These are phyloP conservation scores for Colletotrichum plurivorum DNA, from an alignment of 2,329 filamentous ascomycete species.

Conservation along the genomic window DNA sequence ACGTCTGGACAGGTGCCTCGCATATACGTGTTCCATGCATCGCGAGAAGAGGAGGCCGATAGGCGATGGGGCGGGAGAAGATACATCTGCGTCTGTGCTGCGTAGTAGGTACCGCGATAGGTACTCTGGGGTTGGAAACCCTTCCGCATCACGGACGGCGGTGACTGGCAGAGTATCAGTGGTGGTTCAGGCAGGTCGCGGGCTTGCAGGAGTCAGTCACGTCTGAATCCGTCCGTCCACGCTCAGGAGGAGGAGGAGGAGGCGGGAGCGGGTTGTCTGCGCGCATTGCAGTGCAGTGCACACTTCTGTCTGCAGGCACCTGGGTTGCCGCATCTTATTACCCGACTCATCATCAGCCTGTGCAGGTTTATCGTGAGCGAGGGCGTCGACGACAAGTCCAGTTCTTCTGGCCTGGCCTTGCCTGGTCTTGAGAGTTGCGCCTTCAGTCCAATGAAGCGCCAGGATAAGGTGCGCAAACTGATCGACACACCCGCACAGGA, in stretches of 20 bases:
- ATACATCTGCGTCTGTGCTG: constrained; percentile 19
- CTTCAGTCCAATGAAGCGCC: constrained; percentile 25
- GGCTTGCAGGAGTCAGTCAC: constrained; percentile 2
- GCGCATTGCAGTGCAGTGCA: not conserved
- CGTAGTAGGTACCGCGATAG: not conserved
- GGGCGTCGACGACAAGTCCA: constrained; percentile 14
- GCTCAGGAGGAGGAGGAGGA: too few relatives aligned
- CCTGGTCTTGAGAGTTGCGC: not conserved
- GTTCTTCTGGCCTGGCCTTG: not conserved
- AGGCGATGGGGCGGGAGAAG: not conserved
- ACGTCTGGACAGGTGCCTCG: constrained; percentile 10
- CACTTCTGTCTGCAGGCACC: not conserved
- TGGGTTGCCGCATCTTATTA: not conserved
- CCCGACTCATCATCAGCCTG: not conserved
- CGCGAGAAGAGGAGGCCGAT: constrained; percentile 9
- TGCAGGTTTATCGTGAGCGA: not conserved
- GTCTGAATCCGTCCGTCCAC: not conserved
- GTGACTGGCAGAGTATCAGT: constrained; percentile 28
- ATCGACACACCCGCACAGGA: constrained; percentile 35
- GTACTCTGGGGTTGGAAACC: not conserved
- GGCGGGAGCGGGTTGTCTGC: not conserved
- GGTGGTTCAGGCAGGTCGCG: constrained; percentile 1
- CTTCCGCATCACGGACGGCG: constrained; percentile 1
- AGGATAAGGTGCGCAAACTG: constrained; percentile 28
- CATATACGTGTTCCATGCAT: constrained; percentile 14